These are phyloP conservation scores for Rickenella mellea DNA, from an alignment of 768 basidiomycete genomes.

Conservation along the genomic window DNA sequence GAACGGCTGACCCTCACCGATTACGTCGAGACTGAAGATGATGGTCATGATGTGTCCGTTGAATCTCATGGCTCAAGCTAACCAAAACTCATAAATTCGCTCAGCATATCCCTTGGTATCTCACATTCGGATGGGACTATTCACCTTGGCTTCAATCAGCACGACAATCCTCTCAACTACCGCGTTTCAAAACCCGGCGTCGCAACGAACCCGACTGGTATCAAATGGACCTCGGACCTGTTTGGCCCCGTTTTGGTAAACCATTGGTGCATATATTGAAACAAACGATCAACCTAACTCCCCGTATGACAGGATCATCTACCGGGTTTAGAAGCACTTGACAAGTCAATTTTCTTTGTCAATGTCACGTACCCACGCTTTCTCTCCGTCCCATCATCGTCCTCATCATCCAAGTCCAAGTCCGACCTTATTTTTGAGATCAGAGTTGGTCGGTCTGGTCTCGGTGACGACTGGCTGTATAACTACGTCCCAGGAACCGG, in stretches of 20 bases:
- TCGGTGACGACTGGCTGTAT: conserved; percentile 30
- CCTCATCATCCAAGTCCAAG: not conserved
- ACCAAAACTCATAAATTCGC: not conserved
- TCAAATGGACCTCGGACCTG: conserved; percentile 15
- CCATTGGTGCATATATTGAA: not conserved
- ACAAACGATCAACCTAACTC: not conserved
- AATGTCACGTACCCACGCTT: conserved; percentile 29
- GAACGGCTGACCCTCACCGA: conserved; percentile 22
- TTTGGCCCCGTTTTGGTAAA: conserved; percentile 19
- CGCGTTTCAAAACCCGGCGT: conserved; percentile 20
- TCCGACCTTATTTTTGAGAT: conserved; percentile 25
- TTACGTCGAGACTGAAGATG: conserved; percentile 27
- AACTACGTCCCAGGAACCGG: conserved; percentile 19
- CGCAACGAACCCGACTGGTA: conserved; percentile 17
- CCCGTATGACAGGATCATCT: conserved; percentile 18
- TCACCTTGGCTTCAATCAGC: conserved; percentile 26
- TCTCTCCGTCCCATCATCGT: conserved; percentile 10
- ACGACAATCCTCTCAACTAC: conserved; percentile 25
- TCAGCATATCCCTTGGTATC: conserved; percentile 26
- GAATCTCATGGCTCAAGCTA: not conserved
- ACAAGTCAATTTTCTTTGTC: conserved; percentile 21
- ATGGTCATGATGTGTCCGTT: conserved; percentile 25
- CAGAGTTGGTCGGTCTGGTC: conserved; percentile 24
- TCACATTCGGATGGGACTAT: conserved; percentile 26
- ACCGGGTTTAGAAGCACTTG: conserved; percentile 21